Conservation (phyloP, 169 alveolate genomes). For the Plasmodium gaboni region DNA sequence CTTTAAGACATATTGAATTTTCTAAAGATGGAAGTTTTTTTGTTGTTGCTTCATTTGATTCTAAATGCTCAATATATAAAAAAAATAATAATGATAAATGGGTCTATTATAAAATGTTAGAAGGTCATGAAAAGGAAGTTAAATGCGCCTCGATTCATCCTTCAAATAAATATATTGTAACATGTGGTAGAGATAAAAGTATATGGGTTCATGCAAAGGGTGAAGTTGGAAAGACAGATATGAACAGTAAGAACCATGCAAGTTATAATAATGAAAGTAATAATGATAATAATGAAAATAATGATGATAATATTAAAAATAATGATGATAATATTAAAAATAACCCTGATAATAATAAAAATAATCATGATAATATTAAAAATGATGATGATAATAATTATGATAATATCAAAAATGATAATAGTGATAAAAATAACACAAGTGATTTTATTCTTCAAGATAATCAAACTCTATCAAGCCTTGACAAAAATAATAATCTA, state of each 20-base stretch:
- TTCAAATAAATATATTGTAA: conserved; percentile 80
- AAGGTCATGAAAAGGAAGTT: conserved; percentile 88
- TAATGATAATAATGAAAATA: neutral
- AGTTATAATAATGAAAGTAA: neutral
- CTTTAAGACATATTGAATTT: conserved; percentile 82
- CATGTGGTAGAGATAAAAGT: conserved; percentile 87
- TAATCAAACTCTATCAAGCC: neutral
- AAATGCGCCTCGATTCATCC: conserved; percentile 84
- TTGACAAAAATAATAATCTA: neutral
- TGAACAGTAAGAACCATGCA: neutral
- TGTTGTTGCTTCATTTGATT: conserved; percentile 85
- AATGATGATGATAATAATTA: neutral
- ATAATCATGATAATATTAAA: neutral
- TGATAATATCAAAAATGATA: neutral
- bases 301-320: neutral
- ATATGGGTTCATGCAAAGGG: conserved; percentile 81
- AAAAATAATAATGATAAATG: conserved; percentile 73
- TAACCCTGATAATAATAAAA: neutral
- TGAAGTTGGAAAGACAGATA: neutral
- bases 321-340: neutral
- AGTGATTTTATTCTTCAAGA: neutral
- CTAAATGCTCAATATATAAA: conserved; percentile 75
- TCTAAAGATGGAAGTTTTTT: conserved; percentile 81
- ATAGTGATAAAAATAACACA: neutral
- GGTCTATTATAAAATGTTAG: conserved; percentile 78